These are phyloP conservation scores for Backusella parvicylindrica DNA, from an alignment of 192 early-diverging fungal species.

Conservation along the genomic window DNA sequence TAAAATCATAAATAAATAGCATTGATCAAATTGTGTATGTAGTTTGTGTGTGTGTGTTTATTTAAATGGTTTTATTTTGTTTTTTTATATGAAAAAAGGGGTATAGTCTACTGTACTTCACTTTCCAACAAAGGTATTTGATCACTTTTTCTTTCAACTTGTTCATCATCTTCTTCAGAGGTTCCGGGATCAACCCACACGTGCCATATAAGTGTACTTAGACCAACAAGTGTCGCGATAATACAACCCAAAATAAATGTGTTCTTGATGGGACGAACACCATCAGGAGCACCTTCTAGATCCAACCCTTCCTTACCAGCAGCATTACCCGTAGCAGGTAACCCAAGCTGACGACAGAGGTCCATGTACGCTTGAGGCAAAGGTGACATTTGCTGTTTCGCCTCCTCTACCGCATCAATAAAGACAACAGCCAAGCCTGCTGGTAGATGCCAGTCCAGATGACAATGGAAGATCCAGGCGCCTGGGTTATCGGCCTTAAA, in stretches of 20 bases:
- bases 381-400: constrained; percentile 42
- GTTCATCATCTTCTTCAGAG: not conserved
- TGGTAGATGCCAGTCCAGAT: constrained; percentile 74
- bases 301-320: constrained; percentile 67
- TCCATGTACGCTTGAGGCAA: constrained; percentile 56
- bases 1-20: too few relatives aligned
- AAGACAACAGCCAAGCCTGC: constrained; percentile 68
- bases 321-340: constrained; percentile 66
- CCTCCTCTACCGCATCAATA: constrained; percentile 66
- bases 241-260: constrained; percentile 69
- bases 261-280: constrained; percentile 46
- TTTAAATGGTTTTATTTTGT: too few relatives aligned
- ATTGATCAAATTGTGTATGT: too few relatives aligned
- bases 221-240: constrained; percentile 70
- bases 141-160: not conserved
- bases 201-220: constrained; percentile 76
- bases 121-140: not conserved
- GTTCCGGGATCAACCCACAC: constrained; percentile 27
- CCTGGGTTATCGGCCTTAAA: constrained; percentile 82
- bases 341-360: constrained; percentile 57
- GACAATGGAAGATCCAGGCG: constrained; percentile 86
- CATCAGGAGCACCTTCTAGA: constrained; percentile 51
- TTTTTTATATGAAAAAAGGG: too few relatives aligned
- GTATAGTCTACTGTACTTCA: not conserved
- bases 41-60: too few relatives aligned